Conservation (phyloP, 2,329 filamentous ascomycete species). For the Coniochaeta sp. region DNA sequence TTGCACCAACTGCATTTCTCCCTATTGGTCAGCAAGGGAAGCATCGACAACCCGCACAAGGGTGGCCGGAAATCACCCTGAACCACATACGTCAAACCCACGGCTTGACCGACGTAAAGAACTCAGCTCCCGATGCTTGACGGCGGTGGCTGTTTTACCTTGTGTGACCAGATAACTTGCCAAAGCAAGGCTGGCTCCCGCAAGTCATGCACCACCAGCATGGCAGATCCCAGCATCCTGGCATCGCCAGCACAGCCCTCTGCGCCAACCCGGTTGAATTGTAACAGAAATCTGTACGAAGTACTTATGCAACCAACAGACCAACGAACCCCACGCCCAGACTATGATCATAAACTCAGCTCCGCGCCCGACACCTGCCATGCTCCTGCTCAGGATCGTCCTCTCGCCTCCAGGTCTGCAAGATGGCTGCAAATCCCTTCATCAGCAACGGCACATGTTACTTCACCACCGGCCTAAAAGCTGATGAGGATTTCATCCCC, state of each 20-base stretch:
- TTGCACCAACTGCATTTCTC: neutral
- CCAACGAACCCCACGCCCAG: neutral
- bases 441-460: conserved; percentile 24
- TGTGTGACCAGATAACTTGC: neutral
- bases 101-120: neutral
- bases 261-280: neutral
- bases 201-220: neutral
- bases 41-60: neutral
- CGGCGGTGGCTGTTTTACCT: neutral
- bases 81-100: neutral
- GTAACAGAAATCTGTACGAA: no score
- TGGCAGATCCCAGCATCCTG: neutral
- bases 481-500: conserved; percentile 16
- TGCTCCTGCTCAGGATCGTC: neutral
- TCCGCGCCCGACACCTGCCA: neutral
- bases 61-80: neutral
- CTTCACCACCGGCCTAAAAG: conserved; percentile 8
- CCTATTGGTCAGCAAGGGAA: neutral
- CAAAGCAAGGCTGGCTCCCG: neutral
- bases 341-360: neutral
- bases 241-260: neutral
- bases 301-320: neutral
- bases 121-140: neutral
- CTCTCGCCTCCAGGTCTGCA: neutral
- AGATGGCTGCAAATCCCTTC: conserved; percentile 8